Conservation (phyloP, 352 stramenopile species). For the Globisporangium viniferum region DNA sequence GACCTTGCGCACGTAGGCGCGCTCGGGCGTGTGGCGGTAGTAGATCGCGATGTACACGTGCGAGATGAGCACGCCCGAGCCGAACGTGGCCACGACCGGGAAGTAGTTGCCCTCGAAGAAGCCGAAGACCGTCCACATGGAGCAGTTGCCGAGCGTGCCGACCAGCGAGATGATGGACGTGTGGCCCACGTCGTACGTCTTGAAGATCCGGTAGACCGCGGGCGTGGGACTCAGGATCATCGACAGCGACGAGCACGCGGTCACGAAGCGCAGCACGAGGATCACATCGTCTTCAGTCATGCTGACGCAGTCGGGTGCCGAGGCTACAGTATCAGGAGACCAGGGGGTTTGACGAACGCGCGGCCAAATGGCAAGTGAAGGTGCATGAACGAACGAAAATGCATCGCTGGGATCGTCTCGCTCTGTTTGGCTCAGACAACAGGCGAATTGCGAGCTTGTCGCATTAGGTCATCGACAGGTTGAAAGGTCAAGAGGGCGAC, state of each 20-base stretch:
- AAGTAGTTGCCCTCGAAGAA: slow-evolving; percentile 38
- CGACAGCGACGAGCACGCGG: slow-evolving; percentile 16
- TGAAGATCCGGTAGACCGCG: slow-evolving; percentile 28
- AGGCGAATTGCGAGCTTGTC: background rate
- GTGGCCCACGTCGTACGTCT: slow-evolving; percentile 34
- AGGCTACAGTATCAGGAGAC: background rate
- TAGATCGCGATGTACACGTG: slow-evolving; percentile 29
- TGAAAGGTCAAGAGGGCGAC: too few species aligned
- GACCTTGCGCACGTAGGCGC: background rate
- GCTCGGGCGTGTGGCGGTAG: slow-evolving; percentile 12
- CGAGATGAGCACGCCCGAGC: slow-evolving; percentile 24
- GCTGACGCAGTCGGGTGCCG: background rate
- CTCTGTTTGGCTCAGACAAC: background rate
- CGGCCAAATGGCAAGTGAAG: background rate
- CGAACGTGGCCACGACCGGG: slow-evolving; percentile 41
- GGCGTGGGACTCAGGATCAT: slow-evolving; percentile 51
- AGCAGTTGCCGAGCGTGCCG: slow-evolving; percentile 41
- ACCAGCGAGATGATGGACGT: slow-evolving; percentile 55
- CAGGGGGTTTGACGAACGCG: background rate
- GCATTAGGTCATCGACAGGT: background rate
- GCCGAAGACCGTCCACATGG: slow-evolving; percentile 43
- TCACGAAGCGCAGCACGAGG: slow-evolving; percentile 19
- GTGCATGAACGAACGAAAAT: background rate
- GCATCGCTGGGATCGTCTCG: background rate
- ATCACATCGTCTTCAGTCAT: background rate